These are phyloP conservation scores for Pyrenochaeta sp. DNA, from an alignment of 2,329 filamentous ascomycete genomes.

Conservation along the genomic window DNA sequence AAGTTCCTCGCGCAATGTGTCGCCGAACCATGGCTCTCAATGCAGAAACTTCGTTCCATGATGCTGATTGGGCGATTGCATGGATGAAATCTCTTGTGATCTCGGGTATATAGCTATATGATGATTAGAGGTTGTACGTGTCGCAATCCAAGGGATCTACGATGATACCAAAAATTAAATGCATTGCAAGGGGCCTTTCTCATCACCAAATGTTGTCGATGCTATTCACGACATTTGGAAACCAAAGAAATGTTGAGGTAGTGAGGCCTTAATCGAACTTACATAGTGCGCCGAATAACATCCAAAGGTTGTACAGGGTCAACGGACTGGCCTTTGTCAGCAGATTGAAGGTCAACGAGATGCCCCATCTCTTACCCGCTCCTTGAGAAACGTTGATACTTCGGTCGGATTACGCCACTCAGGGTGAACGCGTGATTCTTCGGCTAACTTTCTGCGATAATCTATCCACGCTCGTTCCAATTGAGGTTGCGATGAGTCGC, in stretches of 20 bases:
- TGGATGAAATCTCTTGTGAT: slow-evolving; percentile 3
- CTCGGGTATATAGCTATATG: slow-evolving; percentile 2
- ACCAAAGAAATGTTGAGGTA: not conserved
- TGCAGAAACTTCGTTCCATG: not conserved
- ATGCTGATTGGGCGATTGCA: slow-evolving; percentile 1
- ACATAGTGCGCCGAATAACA: slow-evolving; percentile 15
- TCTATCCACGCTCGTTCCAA: not conserved
- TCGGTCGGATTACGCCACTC: not conserved
- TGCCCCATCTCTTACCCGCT: not conserved
- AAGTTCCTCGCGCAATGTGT: slow-evolving; percentile 7
- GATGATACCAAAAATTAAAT: not conserved
- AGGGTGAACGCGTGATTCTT: not conserved
- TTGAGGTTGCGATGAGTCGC: not conserved
- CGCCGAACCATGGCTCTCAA: slow-evolving; percentile 6
- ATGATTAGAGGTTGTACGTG: not conserved
- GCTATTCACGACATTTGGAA: not conserved
- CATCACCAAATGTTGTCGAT: too few species aligned
- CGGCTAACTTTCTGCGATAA: not conserved
- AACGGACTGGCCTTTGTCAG: not conserved
- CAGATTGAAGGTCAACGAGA: not conserved
- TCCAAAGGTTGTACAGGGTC: not conserved
- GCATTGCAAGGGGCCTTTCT: too few species aligned
- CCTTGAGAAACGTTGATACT: not conserved
- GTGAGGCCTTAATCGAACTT: not conserved
- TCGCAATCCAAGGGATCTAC: not conserved